Conservation (phyloP, 768 basidiomycete genomes). For the Boletellus ananiceps region DNA sequence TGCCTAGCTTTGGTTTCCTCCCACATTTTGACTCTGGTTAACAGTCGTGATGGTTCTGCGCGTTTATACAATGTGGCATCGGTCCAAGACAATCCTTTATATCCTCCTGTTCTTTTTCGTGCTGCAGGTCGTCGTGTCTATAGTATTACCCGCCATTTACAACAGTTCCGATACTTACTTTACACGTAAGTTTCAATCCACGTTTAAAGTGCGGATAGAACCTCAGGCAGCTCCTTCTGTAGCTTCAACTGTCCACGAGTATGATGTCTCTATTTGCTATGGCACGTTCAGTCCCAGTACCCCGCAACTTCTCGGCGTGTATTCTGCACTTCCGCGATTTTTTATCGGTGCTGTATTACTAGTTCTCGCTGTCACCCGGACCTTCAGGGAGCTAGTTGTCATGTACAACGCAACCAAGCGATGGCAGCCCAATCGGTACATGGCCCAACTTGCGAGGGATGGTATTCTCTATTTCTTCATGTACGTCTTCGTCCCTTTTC, state of each 20-base stretch:
- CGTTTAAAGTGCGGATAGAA: no score
- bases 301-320: background rate
- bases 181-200: background rate
- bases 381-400: background rate
- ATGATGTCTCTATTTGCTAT: background rate
- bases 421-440: conserved; percentile 1
- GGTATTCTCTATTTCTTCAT: conserved; percentile 9
- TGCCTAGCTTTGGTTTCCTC: background rate
- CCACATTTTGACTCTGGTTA: background rate
- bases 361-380: background rate
- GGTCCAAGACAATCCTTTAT: conserved; percentile 5
- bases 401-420: conserved; percentile 2
- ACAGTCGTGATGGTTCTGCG: conserved; percentile 15
- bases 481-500: conserved; percentile 20
- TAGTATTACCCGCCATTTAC: conserved; percentile 1
- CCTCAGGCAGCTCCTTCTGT: background rate
- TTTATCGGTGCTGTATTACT: background rate
- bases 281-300: background rate
- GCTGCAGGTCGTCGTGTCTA: background rate
- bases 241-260: background rate
- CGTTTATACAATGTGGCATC: conserved; percentile 12
- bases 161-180: conserved; percentile 2
- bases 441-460: conserved; percentile 1
- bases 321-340: background rate
- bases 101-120: conserved; percentile 3